Base-by-base conservation (phyloP, 2,329 filamentous ascomycete species). In the Arthrobotrys iridis region DNA sequence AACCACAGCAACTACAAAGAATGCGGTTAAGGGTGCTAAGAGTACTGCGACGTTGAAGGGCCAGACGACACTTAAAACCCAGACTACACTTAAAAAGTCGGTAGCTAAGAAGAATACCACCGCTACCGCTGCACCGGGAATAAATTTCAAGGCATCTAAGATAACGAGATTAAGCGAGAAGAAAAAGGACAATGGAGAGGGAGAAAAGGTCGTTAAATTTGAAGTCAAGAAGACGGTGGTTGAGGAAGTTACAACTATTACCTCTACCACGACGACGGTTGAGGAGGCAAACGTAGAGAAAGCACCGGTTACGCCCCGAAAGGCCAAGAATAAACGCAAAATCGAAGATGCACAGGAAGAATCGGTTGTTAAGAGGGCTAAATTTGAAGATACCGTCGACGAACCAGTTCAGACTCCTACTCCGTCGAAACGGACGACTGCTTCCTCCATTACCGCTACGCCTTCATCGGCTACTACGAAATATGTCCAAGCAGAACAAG, bases 91-190 rank as follows among this genome's bases (percentile, higher is more conserved):
- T 11, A 52, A 55, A 11, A 55, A 18, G 22, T 24, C 50, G 13
- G 43, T 55, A 18, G 28, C 59, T 70, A 70, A 66, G 57, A 63
- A 41, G 35, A 18, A 55, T 46, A 46, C 68, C 41, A 37, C 45
- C 22, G 24, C 33, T 5, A 13, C 28, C n/a, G 5, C 60, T 18
- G 26, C 66, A 11, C 18, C 66, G 7, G 52, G 55, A 10, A 20
- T 74, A 40, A 59, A 40, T 28, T 74, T 74, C 28, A 74, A 67
- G 15, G 45, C 70, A 24, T 62, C 70, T 2, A 74, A 74, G 40
- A 55, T 67, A 26, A 74, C 70, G 22, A 60, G 48, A 40, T 63
- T 45, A 46, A 62, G 62, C n/a, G 62, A 67, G 55, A 74, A 74
- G 45, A 67, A 67, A 28, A 72, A 71, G 22, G 60, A 66, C 13